Evolutionary conservation across 2,329 filamentous ascomycete genomes (phyloP).

Genomic region (Neofusicoccum kwambonambiense): DNA sequence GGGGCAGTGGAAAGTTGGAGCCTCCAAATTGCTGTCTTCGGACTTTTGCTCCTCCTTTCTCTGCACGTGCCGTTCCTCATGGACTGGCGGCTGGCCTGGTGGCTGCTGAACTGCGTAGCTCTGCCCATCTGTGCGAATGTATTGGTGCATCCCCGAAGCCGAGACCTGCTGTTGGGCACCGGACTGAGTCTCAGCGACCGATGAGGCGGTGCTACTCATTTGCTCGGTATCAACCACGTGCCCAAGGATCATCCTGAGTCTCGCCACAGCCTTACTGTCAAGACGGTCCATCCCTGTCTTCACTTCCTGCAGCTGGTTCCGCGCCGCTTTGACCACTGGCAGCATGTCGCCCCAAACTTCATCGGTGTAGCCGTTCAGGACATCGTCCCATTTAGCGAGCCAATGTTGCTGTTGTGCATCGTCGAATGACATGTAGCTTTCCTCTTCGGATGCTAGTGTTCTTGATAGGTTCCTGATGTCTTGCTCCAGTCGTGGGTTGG

Average conservation of each 20-base stretch:
- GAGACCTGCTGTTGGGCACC: not conserved
- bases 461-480: conserved; percentile 8
- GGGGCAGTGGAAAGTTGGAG: conserved; percentile 25
- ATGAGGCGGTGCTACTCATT: not conserved
- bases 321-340: conserved; percentile 22
- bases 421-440: not conserved
- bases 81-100: not conserved
- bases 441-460: not conserved
- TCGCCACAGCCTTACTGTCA: conserved; percentile 23
- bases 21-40: not conserved
- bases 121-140: not conserved
- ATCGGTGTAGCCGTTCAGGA: conserved; percentile 25
- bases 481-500: conserved; percentile 6
- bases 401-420: conserved; percentile 8
- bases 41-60: not conserved
- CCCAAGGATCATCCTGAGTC: conserved; percentile 27
- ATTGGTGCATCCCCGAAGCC: not conserved
- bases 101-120: not conserved
- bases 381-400: conserved; percentile 24
- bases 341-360: conserved; percentile 26
- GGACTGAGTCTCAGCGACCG: not conserved
- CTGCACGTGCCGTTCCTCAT: not conserved
- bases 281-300: conserved; percentile 17
- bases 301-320: conserved; percentile 22
- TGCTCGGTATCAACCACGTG: conserved; percentile 22